Base-by-base conservation (phyloP, 129 eudicot species). In the Sambucus nigra region DNA sequence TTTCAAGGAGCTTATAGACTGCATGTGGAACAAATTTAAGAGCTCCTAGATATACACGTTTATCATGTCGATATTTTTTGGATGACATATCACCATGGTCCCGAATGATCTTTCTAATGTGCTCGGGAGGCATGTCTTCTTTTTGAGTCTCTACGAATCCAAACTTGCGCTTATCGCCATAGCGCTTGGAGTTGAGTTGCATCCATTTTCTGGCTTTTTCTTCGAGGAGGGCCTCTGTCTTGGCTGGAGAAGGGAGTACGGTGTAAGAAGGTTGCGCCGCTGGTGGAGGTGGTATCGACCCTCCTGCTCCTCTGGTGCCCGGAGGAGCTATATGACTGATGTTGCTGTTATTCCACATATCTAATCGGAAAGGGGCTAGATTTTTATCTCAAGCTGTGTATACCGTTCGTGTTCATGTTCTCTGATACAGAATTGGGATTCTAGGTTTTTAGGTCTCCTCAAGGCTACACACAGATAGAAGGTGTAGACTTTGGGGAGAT, bases 21-120 rank as follows among this genome's bases (percentile, higher is more conserved):
- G 99, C 99, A 68, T 92, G 99, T 7, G 99, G 99, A 33, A 92
- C 94, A 73, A 82, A 92, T 26, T 92, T 92, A 44, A 92, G 88
- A 51, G 99, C 99, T 45, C 99, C 99, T 15, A 92, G 72, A 57
- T 86, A 92, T 15, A 92, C 99, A 49, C 99, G 94, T 57, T 92
- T 92, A 51, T 92, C 99, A 65, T 92, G 99, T 33, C 99, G 75
- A 44, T 73, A 92, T 25, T 92, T 92, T 65, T 92, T 92, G 1
- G 96, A 86, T 10, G 99, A 76, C 99, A 92, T 92, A 58, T 92
- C 99, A 22, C 99, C 99, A 73, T 92, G 99, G 45, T 92, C 99
- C 74, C 81, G 51, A 50, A 86, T 92, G 52, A 92, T 92, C 64
- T 92, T 92, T 50, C 99, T 49, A 28, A 92, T 94, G 70, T 92